Conservation (phyloP, 176 grass and related monocot genomes). For the Eremochloa ophiuroides region DNA sequence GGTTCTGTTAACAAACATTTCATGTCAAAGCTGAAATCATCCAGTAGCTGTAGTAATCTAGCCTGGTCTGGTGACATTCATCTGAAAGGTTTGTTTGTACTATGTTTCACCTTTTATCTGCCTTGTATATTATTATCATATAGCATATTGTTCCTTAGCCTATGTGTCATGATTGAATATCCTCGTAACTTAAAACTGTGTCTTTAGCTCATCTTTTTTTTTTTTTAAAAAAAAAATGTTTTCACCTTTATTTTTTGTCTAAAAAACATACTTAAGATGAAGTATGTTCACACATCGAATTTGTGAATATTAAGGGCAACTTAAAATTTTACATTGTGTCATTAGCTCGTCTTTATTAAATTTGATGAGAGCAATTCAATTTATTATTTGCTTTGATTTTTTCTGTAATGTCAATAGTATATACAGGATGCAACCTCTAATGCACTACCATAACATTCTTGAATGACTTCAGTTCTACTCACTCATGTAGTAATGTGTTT, state of each 20-base stretch:
- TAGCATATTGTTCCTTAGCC: conserved; percentile 2
- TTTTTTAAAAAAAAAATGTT: neutral
- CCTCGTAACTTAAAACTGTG: neutral
- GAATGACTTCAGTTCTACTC: neutral
- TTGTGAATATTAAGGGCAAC: neutral
- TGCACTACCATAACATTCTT: neutral
- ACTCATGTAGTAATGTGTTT: conserved; percentile 21
- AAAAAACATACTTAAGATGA: neutral
- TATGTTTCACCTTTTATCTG: neutral
- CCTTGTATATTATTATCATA: conserved; percentile 1
- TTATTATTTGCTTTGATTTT: conserved; percentile 8
- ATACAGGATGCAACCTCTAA: neutral
- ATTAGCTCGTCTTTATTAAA: neutral
- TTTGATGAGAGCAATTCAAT: conserved; percentile 11
- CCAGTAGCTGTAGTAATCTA: conserved; percentile 53
- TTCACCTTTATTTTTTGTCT: neutral
- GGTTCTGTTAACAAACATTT: conserved; percentile 51
- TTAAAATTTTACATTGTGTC: neutral
- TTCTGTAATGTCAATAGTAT: neutral
- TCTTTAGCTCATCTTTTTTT: neutral
- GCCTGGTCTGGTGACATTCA: conserved; percentile 89
- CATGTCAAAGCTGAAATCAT: conserved; percentile 82
- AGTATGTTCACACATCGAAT: neutral
- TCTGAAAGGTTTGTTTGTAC: conserved; percentile 63
- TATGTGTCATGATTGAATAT: neutral